Evolutionary conservation across 1,284 basidiomycete genomes (phyloP), one percentile per base, ranked within the genome.

Genomic region (Ganoderma resinaceum): DNA sequence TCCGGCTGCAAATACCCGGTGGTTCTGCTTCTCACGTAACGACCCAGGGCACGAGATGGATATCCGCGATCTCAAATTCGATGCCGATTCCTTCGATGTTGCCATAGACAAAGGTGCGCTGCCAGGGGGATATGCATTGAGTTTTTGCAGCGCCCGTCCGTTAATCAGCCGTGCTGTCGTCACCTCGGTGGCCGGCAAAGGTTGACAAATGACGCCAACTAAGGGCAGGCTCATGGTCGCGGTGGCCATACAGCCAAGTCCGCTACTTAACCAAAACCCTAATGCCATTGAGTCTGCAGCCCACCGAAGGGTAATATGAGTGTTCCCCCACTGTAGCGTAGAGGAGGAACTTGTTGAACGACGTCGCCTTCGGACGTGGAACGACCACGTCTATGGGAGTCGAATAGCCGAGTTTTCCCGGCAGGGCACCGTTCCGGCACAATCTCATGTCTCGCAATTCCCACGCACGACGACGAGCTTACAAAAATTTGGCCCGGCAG

Each of bases 1-100:
- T 12, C 49, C 12, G 38, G 49, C 60, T 29, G 33, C 23, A 61
- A 29, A 33, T 49, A 18, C 35, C 23, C 12, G 3, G 42, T 42
- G 43, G 35, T 53, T 8, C 65, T 18, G 11, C 52, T 35, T 16
- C 33, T 26, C 31, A 31, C 38, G n/a, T n/a, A 57, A 23, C 43
- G 33, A 18, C 14, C n/a, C 61, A 95, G 93, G 93, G 96, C 83
- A 89, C 62, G 93, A 93, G 81, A 97, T 95, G 92, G 96, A 97
- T 76, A 89, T 97, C 29, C 86, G 95, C 31, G 79, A 89, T 35
- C 82, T 98, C 20, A 80, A 85, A 35, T 95, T 96, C 71, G 86
- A 85, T 0, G 83, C 90, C 64, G 82, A 81, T 2, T 85, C 86
- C 1, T 96, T 97, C 76, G 95, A 97, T 77, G 83, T 97, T 53